phyloP scores from a whole-genome alignment of 129 eudicot species.

The Chrysanthemum lavandulifolium region DNA sequence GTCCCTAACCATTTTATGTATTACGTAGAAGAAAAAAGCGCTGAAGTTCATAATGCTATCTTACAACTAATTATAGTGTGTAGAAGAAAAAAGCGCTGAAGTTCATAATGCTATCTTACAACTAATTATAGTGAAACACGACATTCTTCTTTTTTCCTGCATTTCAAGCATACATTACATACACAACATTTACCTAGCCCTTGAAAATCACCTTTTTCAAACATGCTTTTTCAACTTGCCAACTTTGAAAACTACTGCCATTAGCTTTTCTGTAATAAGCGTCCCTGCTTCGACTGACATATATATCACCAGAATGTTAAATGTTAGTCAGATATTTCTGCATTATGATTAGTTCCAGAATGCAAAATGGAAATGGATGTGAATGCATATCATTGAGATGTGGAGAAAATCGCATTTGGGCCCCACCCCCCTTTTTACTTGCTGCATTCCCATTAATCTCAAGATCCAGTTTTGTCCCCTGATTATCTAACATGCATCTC shows the following conservation, averaged over 20 bases:
- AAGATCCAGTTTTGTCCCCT: slow-evolving; percentile 2
- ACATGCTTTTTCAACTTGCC: not conserved
- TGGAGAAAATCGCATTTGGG: not conserved
- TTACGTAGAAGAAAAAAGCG: slow-evolving; percentile 2
- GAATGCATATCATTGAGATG: not conserved
- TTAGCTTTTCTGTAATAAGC: slow-evolving; percentile 1
- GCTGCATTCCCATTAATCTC: not conserved
- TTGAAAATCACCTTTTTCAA: not conserved
- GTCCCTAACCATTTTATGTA: not conserved
- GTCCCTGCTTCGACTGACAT: not conserved
- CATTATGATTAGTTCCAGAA: slow-evolving; percentile 8
- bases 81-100: not conserved
- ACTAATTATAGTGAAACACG: not conserved
- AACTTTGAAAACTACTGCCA: slow-evolving; percentile 4
- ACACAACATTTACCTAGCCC: not conserved
- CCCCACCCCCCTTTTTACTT: slow-evolving; percentile 3
- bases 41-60: not conserved
- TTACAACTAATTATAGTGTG: slow-evolving; percentile 6
- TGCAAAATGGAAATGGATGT: not conserved
- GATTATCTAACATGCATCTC: slow-evolving; percentile 8
- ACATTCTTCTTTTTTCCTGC: not conserved
- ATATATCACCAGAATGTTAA: not conserved
- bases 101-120: slow-evolving; percentile 2
- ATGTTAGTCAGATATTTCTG: slow-evolving; percentile 4
- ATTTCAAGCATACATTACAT: not conserved